Evolutionary conservation across 805 yeast species (phyloP).

Genomic region (Hanseniaspora thailandica): DNA sequence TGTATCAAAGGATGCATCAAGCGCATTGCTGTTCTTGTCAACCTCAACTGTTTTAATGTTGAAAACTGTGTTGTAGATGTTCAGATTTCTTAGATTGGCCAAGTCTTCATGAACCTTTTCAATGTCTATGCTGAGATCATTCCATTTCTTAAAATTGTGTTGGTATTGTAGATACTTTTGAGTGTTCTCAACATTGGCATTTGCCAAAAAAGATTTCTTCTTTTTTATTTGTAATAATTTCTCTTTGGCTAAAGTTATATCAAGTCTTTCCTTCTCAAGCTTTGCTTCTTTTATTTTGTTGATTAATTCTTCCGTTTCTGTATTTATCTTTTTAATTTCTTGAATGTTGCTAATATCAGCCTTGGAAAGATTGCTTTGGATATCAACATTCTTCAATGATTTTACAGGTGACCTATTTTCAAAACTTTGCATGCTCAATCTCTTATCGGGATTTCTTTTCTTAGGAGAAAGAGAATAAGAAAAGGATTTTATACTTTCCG

Average conservation of each 20-base stretch:
- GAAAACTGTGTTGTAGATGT: slow-evolving; percentile 75
- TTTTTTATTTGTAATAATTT: slow-evolving; percentile 38
- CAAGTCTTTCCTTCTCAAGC: slow-evolving; percentile 33
- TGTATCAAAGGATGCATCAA: background rate
- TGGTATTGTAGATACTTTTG: slow-evolving; percentile 41
- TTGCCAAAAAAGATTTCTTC: slow-evolving; percentile 37
- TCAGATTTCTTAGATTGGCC: slow-evolving; percentile 59
- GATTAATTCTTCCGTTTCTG: slow-evolving; percentile 20
- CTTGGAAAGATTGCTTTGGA: slow-evolving; percentile 41
- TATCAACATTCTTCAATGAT: slow-evolving; percentile 28
- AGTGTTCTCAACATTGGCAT: slow-evolving; percentile 38
- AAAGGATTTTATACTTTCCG: slow-evolving; percentile 37
- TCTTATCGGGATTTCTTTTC: slow-evolving; percentile 21
- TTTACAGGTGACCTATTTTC: slow-evolving; percentile 18
- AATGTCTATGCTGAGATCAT: slow-evolving; percentile 51
- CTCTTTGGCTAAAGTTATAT: slow-evolving; percentile 34
- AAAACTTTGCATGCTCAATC: slow-evolving; percentile 22
- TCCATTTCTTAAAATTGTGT: slow-evolving; percentile 43
- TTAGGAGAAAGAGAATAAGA: slow-evolving; percentile 38
- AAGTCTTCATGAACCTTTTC: slow-evolving; percentile 52
- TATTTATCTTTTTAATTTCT: slow-evolving; percentile 27
- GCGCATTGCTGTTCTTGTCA: background rate
- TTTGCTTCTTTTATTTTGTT: slow-evolving; percentile 25
- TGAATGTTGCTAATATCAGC: slow-evolving; percentile 22
- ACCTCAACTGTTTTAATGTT: slow-evolving; percentile 72